Evolutionary conservation across 2,329 filamentous ascomycete species (phyloP).

Genomic region (Arthroderma uncinatum): DNA sequence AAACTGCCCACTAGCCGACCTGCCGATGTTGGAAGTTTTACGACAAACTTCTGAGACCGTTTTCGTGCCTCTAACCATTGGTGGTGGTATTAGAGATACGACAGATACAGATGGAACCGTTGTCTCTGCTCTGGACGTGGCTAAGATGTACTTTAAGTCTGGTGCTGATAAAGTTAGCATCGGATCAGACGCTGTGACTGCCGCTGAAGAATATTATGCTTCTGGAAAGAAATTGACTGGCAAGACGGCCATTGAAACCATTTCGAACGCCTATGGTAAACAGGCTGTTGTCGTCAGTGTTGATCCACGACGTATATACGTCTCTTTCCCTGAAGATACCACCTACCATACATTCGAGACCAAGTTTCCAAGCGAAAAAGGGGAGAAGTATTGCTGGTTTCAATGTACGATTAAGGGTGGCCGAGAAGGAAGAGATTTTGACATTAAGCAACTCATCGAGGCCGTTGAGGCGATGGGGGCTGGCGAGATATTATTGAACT

Average conservation of each 20-base stretch:
- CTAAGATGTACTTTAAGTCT: conserved; percentile 92
- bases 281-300: conserved; percentile 95
- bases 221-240: conserved; percentile 59
- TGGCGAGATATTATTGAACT: conserved; percentile 91
- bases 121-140: conserved; percentile 84
- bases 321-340: conserved; percentile 56
- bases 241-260: conserved; percentile 87
- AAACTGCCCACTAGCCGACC: conserved; percentile 81
- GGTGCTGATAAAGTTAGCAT: conserved; percentile 97
- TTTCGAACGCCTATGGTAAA: conserved; percentile 84
- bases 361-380: conserved; percentile 55
- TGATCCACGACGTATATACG: conserved; percentile 85
- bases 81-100: conserved; percentile 88
- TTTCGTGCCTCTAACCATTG: conserved; percentile 91
- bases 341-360: conserved; percentile 67
- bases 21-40: conserved; percentile 92
- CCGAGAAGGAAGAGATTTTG: conserved; percentile 83
- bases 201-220: conserved; percentile 81
- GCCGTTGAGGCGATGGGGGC: conserved; percentile 94
- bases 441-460: conserved; percentile 74
- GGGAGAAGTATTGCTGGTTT: conserved; percentile 85
- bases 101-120: conserved; percentile 76
- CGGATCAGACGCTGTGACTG: conserved; percentile 84
- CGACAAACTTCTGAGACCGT: conserved; percentile 77
- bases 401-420: conserved; percentile 95